Percentiles rank a stretch among this genome's conserved stretches.
Evolutionary conservation across 257 asterid genomes (phyloP).

Genomic region (Anisodus acutangulus): DNA sequence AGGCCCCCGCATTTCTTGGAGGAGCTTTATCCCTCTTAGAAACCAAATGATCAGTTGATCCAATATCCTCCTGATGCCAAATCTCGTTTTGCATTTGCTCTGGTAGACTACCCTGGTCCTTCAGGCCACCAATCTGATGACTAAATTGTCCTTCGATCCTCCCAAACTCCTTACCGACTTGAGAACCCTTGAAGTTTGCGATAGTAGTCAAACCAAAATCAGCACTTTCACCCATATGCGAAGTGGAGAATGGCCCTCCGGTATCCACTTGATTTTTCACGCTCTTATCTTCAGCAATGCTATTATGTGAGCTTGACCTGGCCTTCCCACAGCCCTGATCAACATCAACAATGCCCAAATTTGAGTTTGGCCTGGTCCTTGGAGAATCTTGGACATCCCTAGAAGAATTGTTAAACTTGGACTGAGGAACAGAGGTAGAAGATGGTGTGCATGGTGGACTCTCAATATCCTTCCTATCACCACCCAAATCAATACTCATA

Average conservation of each 20-base stretch:
- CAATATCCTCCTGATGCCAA: slow-evolving; percentile 41
- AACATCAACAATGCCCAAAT: slow-evolving; percentile 38
- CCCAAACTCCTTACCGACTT: slow-evolving; percentile 43
- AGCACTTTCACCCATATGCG: slow-evolving; percentile 37
- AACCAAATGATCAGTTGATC: slow-evolving; percentile 41
- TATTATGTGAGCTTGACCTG: slow-evolving; percentile 50
- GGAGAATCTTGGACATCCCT: slow-evolving; percentile 46
- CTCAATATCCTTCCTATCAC: slow-evolving; percentile 73
- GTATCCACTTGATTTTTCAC: slow-evolving; percentile 43
- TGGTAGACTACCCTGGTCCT: slow-evolving; percentile 42
- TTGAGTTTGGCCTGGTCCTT: slow-evolving; percentile 43
- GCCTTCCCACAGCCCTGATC: slow-evolving; percentile 48
- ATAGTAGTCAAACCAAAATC: slow-evolving; percentile 42
- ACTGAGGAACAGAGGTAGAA: slow-evolving; percentile 41
- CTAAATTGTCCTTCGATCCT: slow-evolving; percentile 35
- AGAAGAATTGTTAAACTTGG: slow-evolving; percentile 41
- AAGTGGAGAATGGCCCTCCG: slow-evolving; percentile 43
- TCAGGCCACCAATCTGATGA: slow-evolving; percentile 44
- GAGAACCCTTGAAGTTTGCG: slow-evolving; percentile 43
- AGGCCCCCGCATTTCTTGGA: slow-evolving; percentile 45
- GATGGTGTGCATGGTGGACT: slow-evolving; percentile 62
- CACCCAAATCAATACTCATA: slow-evolving; percentile 75
- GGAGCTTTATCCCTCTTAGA: slow-evolving; percentile 42
- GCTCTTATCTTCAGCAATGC: slow-evolving; percentile 39
- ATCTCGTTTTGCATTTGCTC: slow-evolving; percentile 33